Evolutionary conservation across 129 eudicot genomes (phyloP).

Genomic region (Cynara cardunculus): DNA sequence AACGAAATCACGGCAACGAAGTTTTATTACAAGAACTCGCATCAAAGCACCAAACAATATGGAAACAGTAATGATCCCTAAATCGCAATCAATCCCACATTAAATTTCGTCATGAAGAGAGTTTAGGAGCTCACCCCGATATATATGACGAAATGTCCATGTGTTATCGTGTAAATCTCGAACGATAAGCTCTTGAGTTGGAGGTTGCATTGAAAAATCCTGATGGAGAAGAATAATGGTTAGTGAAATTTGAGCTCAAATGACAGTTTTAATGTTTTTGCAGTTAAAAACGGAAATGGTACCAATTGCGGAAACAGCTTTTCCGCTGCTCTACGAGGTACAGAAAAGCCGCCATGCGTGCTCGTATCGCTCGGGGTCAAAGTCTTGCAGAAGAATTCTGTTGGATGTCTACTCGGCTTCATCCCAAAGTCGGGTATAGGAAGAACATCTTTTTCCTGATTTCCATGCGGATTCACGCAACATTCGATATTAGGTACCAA

Average conservation of each 20-base stretch:
- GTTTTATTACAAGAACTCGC: background rate
- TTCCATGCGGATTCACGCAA: background rate
- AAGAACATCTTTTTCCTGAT: slow-evolving; percentile 92
- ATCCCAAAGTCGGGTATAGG: slow-evolving; percentile 87
- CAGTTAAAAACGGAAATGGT: background rate
- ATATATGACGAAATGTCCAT: slow-evolving; percentile 99
- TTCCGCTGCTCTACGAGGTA: slow-evolving; percentile 98
- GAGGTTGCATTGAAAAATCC: slow-evolving; percentile 99
- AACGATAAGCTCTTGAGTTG: slow-evolving; percentile 95
- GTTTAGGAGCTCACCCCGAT: slow-evolving; percentile 61
- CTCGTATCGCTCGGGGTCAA: slow-evolving; percentile 98
- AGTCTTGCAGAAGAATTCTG: slow-evolving; percentile 96
- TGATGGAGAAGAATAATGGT: slow-evolving; percentile 13
- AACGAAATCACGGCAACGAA: background rate
- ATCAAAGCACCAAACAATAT: background rate
- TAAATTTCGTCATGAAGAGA: background rate
- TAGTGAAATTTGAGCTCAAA: background rate
- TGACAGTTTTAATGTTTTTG: background rate
- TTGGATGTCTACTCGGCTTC: slow-evolving; percentile 83
- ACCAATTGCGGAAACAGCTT: slow-evolving; percentile 98
- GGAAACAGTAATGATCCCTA: background rate
- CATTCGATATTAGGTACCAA: background rate
- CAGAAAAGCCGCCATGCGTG: slow-evolving; percentile 99
- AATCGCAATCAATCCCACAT: background rate
- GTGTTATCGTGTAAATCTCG: slow-evolving; percentile 96